Evolutionary conservation across 805 yeast species (phyloP).

Genomic region (Wickerhamomyces chambardii): DNA sequence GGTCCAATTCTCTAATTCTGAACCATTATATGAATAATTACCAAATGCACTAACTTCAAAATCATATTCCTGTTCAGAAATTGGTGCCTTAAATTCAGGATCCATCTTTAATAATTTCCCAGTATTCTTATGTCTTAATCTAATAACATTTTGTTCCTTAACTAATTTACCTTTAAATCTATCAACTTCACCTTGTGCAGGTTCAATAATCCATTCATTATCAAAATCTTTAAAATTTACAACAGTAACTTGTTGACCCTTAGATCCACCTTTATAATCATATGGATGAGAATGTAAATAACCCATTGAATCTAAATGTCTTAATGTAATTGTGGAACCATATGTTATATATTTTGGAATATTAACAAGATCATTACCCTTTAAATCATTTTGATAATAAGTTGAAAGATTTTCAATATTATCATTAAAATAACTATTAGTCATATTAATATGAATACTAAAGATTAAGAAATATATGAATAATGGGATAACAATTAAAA

Average conservation of each 20-base stretch:
- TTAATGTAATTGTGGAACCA: slow-evolving; percentile 65
- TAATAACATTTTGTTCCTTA: slow-evolving; percentile 45
- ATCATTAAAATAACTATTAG: slow-evolving; percentile 39
- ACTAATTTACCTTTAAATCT: slow-evolving; percentile 24
- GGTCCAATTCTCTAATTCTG: slow-evolving; percentile 62
- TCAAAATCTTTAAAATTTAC: slow-evolving; percentile 50
- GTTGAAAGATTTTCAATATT: slow-evolving; percentile 61
- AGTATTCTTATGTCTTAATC: slow-evolving; percentile 65
- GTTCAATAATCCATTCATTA: slow-evolving; percentile 71
- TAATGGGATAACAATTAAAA: slow-evolving; percentile 45
- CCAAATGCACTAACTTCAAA: slow-evolving; percentile 75
- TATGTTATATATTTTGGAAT: slow-evolving; percentile 59
- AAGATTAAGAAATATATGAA: slow-evolving; percentile 49
- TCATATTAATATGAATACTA: slow-evolving; percentile 41
- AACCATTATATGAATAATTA: slow-evolving; percentile 50
- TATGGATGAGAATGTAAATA: slow-evolving; percentile 74
- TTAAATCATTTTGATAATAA: slow-evolving; percentile 52
- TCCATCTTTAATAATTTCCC: slow-evolving; percentile 61
- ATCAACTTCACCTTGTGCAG: slow-evolving; percentile 17
- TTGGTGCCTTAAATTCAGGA: slow-evolving; percentile 69
- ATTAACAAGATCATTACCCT: slow-evolving; percentile 25
- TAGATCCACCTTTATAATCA: slow-evolving; percentile 54
- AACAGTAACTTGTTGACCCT: slow-evolving; percentile 74
- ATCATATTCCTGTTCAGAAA: slow-evolving; percentile 85
- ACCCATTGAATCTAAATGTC: slow-evolving; percentile 58